phyloP scores from a whole-genome alignment of 768 basidiomycete genomes.

The Filobasidium wieringae region DNA sequence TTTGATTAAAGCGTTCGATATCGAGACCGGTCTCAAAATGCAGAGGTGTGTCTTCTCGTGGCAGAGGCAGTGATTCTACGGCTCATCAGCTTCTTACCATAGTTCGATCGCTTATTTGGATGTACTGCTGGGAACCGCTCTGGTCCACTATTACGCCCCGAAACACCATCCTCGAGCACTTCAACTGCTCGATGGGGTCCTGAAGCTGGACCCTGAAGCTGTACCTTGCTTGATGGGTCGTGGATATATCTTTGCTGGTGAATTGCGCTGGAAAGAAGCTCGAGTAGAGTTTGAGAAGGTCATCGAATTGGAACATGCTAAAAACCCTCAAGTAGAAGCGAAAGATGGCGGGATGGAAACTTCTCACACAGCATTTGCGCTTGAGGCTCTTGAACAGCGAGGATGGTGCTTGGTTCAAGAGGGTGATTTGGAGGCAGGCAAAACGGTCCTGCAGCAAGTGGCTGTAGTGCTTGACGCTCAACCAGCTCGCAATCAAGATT shows the following conservation, averaged over 20 bases:
- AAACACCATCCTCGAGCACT: conserved; percentile 76
- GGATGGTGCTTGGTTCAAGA: conserved; percentile 69
- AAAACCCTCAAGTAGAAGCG: conserved; percentile 11
- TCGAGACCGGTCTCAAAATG: conserved; percentile 49
- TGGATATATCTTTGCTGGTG: conserved; percentile 59
- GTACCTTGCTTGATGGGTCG: conserved; percentile 57
- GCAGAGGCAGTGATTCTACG: background rate
- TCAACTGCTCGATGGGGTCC: conserved; percentile 58
- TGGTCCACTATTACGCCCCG: conserved; percentile 76
- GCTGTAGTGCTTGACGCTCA: conserved; percentile 38
- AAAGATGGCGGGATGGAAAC: conserved; percentile 27
- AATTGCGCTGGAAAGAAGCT: conserved; percentile 59
- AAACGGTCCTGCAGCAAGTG: conserved; percentile 31
- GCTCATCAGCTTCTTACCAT: background rate
- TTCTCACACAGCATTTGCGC: conserved; percentile 31
- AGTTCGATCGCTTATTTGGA: conserved; percentile 62
- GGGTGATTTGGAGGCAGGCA: conserved; percentile 27
- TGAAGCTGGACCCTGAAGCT: conserved; percentile 54
- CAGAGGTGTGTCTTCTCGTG: conserved; percentile 32
- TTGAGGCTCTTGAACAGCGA: conserved; percentile 64
- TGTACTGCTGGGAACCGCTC: conserved; percentile 56
- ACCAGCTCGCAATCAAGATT: conserved; percentile 47
- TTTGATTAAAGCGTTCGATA: conserved; percentile 48
- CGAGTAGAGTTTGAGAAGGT: conserved; percentile 53
- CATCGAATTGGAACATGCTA: conserved; percentile 43